These are phyloP conservation scores for Trichophyton benhamiae DNA, from an alignment of 2,329 filamentous ascomycete genomes.

Conservation along the genomic window DNA sequence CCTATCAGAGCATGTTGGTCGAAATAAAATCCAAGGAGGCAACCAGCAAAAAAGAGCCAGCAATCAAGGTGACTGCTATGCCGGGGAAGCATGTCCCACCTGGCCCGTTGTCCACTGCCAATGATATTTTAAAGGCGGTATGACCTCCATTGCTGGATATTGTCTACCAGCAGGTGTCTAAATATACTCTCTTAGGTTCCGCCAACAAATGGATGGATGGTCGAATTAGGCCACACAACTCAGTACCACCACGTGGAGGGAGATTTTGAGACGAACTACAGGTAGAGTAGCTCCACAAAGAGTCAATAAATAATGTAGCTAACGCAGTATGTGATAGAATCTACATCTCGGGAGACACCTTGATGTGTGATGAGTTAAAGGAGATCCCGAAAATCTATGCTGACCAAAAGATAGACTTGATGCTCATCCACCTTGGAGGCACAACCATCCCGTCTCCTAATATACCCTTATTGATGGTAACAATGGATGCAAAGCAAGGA, in stretches of 20 bases:
- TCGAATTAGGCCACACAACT: slow-evolving; percentile 45
- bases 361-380: slow-evolving; percentile 50
- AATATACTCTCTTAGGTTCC: slow-evolving; percentile 39
- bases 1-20: slow-evolving; percentile 42
- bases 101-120: slow-evolving; percentile 32
- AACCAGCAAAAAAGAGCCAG: slow-evolving; percentile 22
- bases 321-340: slow-evolving; percentile 25
- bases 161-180: not conserved
- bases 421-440: slow-evolving; percentile 55
- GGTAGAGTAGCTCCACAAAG: slow-evolving; percentile 14
- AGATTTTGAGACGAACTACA: slow-evolving; percentile 39
- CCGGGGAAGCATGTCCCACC: slow-evolving; percentile 51
- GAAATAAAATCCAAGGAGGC: slow-evolving; percentile 22
- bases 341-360: slow-evolving; percentile 56
- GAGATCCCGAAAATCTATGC: slow-evolving; percentile 47
- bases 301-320: not conserved
- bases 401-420: slow-evolving; percentile 47
- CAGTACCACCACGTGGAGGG: slow-evolving; percentile 6
- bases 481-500: slow-evolving; percentile 55
- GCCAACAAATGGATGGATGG: slow-evolving; percentile 55
- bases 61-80: slow-evolving; percentile 49
- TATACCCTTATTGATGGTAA: slow-evolving; percentile 52
- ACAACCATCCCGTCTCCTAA: slow-evolving; percentile 51
- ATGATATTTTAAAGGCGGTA: slow-evolving; percentile 38
- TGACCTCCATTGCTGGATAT: slow-evolving; percentile 12